These are phyloP conservation scores for Exophiala bonariae DNA, from an alignment of 2,329 filamentous ascomycete genomes.

Conservation along the genomic window DNA sequence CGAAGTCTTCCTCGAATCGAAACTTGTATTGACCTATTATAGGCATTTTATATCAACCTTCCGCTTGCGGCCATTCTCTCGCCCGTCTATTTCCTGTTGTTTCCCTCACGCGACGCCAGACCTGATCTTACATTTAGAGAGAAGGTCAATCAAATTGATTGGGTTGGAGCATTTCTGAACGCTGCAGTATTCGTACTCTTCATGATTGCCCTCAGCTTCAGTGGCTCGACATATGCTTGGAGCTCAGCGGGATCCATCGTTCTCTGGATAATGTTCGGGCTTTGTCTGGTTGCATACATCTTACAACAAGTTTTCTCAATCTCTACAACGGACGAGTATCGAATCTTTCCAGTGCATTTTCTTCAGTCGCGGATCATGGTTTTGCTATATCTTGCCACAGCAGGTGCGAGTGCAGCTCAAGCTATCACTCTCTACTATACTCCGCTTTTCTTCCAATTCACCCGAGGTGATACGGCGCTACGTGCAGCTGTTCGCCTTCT, in stretches of 20 bases:
- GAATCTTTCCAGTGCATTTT: conserved; percentile 54
- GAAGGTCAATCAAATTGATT: conserved; percentile 43
- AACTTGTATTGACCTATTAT: no score
- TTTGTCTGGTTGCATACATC: conserved; percentile 45
- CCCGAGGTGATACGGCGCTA: conserved; percentile 39
- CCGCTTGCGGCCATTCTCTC: conserved; percentile 44
- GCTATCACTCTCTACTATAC: conserved; percentile 52
- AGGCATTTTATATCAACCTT: conserved; percentile 60
- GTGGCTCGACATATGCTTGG: conserved; percentile 53
- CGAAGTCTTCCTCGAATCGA: no score
- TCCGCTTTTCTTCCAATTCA: conserved; percentile 58
- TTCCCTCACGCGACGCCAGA: conserved; percentile 35
- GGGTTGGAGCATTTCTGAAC: conserved; percentile 46
- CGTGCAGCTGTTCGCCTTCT: conserved; percentile 34
- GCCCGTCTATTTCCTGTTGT: conserved; percentile 46
- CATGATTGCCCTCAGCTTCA: conserved; percentile 54
- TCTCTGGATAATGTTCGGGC: conserved; percentile 49
- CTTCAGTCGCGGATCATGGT: conserved; percentile 39
- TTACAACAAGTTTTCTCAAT: conserved; percentile 48
- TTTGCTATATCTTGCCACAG: conserved; percentile 45
- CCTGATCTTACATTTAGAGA: conserved; percentile 22
- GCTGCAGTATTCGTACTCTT: conserved; percentile 42
- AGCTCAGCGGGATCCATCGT: conserved; percentile 44
- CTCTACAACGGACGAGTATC: conserved; percentile 43
- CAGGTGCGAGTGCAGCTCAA: conserved; percentile 38